Base-by-base conservation (phyloP, 257 asterid genomes). In the Rauvolfia tetraphylla region DNA sequence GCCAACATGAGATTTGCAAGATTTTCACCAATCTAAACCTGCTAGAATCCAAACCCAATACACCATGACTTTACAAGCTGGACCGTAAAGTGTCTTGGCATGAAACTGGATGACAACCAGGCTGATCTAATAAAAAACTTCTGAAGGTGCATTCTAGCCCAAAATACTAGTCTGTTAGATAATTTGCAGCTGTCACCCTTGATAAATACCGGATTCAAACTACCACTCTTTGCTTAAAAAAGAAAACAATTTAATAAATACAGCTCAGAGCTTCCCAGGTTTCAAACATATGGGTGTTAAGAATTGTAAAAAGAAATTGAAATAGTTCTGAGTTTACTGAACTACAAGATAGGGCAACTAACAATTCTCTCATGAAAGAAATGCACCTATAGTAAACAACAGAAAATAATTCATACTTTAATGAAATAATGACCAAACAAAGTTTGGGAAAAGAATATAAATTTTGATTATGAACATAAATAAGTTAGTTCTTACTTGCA, bases 401-500 rank as follows among this genome's bases (percentile, higher is more conserved):
- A 56, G 58, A 57, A 41, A 73, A 54, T 44, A 38, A 4, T n/a
- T n/a, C 17, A 25, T 20, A 38, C 17, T 39, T 17, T 41, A 74
- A 58, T 41, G 42, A 27, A 63, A 62, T 57, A 23, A 46, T 9
- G 42, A 54, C 25, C 20, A 75, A 39, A 56, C 44, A 22, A 38
- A 67, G n/a, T 33, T 23, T 33, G 68, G 68, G n/a, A 77, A 5
- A 3, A 41, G 57, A 56, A 9, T 13, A 65, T 39, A 75, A 27
- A 48, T 8, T 20, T 27, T 10, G 9, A 38, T 13, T 17, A 54
- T 12, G 25, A 48, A n/a, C 12, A 17, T 34, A 46, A 34, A 29
- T 25, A 66, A 34, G 39, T 10, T 39, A 51, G 75, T 38, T 34
- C 98, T 89, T 82, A 93, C 98, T 90, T 92, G 97, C 99, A 95